Evolutionary conservation across 352 stramenopile genomes (phyloP), one percentile per base, ranked within the genome.

Genomic region (Globisporangium megalacanthum): DNA sequence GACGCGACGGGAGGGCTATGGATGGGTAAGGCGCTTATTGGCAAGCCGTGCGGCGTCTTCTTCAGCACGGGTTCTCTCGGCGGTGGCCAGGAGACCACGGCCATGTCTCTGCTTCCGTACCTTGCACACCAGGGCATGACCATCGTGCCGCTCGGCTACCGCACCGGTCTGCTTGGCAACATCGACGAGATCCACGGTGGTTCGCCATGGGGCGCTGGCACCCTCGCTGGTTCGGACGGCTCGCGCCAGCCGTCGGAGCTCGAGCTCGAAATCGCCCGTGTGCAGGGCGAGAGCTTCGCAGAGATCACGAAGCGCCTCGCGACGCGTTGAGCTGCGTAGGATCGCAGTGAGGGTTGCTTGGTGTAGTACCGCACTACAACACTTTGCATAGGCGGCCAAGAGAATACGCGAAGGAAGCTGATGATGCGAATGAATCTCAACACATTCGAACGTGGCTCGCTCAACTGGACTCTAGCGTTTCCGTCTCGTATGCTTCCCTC

Each of bases 111-210:
- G 31, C 69, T 92, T 31, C 82, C 84, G 25, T 92, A 93, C 66
- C 72, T 95, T 39, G 65, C 74, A 15, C 85, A 96, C 70, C 82
- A 95, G 25, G 88, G 88, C 42, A 94, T 96, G 79, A 77, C 82
- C 33, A 96, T 94, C 61, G 79, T 97, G 37, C 86, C 88, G 36
- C 52, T 92, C 15, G 88, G 85, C 36, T 83, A 79, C 58, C 71
- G 72, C 37, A 64, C 64, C 3, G 73, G 66, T 0, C 54, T 79
- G 22, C 54, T 83, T 25, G 72, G 67, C 8, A 74, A 73, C 57
- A 72, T 82, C 37, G 66, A 86, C n/a, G 78, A 85, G 50, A 59
- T 86, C 15, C 82, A 89, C 49, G 82, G 79, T 35, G 77, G 70
- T 22, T 83, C 67, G 54, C 69, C 83, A 1, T 95, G 88, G 70